These are phyloP conservation scores for Metschnikowia kofuensis DNA, from an alignment of 805 yeast species.

Conservation along the genomic window DNA sequence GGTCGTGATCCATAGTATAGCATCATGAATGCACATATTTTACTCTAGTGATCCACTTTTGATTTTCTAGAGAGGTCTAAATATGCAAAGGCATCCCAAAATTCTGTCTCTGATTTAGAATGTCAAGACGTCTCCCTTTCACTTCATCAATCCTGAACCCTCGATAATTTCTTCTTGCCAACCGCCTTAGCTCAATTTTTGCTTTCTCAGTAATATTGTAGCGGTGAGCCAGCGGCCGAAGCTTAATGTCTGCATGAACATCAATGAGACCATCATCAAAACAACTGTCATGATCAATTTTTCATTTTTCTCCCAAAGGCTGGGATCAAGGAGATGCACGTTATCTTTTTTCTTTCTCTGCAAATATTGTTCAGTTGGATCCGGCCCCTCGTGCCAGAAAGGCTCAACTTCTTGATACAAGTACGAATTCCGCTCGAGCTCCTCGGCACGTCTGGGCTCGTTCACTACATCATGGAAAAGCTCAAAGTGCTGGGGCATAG, in stretches of 20 bases:
- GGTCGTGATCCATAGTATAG: no score
- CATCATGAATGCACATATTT: no score
- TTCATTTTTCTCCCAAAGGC: slow-evolving; percentile 51
- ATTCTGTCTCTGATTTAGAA: no score
- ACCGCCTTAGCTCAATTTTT: neutral
- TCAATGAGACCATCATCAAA: slow-evolving; percentile 21
- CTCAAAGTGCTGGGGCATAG: slow-evolving; percentile 32
- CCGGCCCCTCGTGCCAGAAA: slow-evolving; percentile 17
- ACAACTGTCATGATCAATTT: slow-evolving; percentile 40
- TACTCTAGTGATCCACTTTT: no score
- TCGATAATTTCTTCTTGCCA: neutral
- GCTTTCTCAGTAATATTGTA: neutral
- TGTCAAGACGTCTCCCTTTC: no score
- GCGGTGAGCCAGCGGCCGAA: slow-evolving; percentile 9
- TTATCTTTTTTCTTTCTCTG: slow-evolving; percentile 29
- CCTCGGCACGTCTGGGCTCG: slow-evolving; percentile 48
- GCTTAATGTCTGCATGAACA: slow-evolving; percentile 15
- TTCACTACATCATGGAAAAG: slow-evolving; percentile 58
- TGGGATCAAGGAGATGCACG: slow-evolving; percentile 42
- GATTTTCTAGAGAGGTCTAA: no score
- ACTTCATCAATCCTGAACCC: no score
- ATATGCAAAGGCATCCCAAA: no score
- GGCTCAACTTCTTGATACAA: slow-evolving; percentile 25
- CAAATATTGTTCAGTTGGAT: slow-evolving; percentile 32
- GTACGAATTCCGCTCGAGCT: slow-evolving; percentile 54